A percentile compares a stretch with the other conserved stretches of the same genome.
Conservation (phyloP, 768 basidiomycete genomes). For the Phaeotremella fagi region DNA sequence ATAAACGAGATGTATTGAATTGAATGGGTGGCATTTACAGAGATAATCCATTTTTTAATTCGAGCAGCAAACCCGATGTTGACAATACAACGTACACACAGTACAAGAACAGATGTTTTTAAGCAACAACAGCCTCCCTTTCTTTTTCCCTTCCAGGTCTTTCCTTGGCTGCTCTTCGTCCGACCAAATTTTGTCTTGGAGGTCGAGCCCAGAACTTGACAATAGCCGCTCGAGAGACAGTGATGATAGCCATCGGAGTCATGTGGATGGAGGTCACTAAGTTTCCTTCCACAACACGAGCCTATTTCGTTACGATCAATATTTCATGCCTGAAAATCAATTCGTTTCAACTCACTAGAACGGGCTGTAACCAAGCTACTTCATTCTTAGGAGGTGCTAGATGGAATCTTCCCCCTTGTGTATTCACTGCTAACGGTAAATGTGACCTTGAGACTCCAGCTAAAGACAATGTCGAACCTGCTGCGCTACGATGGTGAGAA, state of each 20-base stretch:
- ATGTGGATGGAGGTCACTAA: slow-evolving; percentile 70
- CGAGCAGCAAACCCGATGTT: background rate
- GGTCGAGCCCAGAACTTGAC: slow-evolving; percentile 68
- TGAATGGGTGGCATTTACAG: background rate
- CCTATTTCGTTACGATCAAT: slow-evolving; percentile 50
- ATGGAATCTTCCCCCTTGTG: slow-evolving; percentile 57
- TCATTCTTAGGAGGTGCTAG: slow-evolving; percentile 86
- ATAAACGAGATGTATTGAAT: too few relatives aligned
- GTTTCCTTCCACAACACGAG: slow-evolving; percentile 76
- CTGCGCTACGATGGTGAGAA: slow-evolving; percentile 64
- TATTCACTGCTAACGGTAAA: slow-evolving; percentile 54
- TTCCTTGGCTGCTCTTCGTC: background rate
- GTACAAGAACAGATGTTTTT: background rate
- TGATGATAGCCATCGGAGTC: slow-evolving; percentile 71
- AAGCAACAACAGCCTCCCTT: background rate
- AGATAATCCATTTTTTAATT: background rate
- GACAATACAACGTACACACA: background rate
- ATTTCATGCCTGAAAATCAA: background rate
- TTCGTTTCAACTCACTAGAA: slow-evolving; percentile 56
- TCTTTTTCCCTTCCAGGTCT: background rate
- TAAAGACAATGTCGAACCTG: slow-evolving; percentile 73
- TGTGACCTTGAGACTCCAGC: slow-evolving; percentile 51
- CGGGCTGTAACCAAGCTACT: slow-evolving; percentile 82
- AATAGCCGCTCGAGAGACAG: slow-evolving; percentile 68
- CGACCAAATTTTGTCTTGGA: background rate